These are phyloP conservation scores for Galerina sulciceps DNA, from an alignment of 768 basidiomycete species.

Conservation along the genomic window DNA sequence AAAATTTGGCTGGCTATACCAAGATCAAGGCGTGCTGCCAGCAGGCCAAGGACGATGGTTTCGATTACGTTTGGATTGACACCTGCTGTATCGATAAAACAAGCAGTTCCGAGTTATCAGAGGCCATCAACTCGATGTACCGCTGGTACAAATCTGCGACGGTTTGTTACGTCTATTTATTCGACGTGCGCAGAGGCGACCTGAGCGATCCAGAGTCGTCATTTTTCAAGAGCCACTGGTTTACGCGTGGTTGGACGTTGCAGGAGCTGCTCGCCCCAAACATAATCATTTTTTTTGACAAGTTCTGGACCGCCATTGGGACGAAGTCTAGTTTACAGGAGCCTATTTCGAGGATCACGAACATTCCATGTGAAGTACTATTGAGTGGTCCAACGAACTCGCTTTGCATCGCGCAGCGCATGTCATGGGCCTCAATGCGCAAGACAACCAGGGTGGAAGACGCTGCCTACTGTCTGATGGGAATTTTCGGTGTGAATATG, in stretches of 20 bases:
- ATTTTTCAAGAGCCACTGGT: constrained; percentile 7
- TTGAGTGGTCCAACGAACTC: not conserved
- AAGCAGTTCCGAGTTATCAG: constrained; percentile 16
- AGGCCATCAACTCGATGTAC: constrained; percentile 23
- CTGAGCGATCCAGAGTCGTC: not conserved
- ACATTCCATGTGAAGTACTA: not conserved
- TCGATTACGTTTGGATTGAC: constrained; percentile 14
- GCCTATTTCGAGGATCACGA: not conserved
- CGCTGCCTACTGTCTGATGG: not conserved
- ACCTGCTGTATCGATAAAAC: constrained; percentile 18
- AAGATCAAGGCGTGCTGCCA: constrained; percentile 12
- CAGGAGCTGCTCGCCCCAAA: too few species aligned
- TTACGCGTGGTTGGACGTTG: too few species aligned
- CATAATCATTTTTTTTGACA: constrained; percentile 7
- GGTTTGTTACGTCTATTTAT: constrained; percentile 13
- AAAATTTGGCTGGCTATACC: not conserved
- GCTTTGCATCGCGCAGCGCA: not conserved
- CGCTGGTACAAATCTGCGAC: constrained; percentile 11
- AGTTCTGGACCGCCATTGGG: not conserved
- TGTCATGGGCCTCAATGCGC: not conserved
- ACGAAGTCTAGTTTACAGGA: not conserved
- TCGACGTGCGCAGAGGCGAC: constrained; percentile 2
- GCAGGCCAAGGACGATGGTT: not conserved
- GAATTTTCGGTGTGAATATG: not conserved
- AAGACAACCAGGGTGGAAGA: not conserved